Conservation (phyloP, 2,329 filamentous ascomycete species). For the Colletotrichum falcatum region DNA sequence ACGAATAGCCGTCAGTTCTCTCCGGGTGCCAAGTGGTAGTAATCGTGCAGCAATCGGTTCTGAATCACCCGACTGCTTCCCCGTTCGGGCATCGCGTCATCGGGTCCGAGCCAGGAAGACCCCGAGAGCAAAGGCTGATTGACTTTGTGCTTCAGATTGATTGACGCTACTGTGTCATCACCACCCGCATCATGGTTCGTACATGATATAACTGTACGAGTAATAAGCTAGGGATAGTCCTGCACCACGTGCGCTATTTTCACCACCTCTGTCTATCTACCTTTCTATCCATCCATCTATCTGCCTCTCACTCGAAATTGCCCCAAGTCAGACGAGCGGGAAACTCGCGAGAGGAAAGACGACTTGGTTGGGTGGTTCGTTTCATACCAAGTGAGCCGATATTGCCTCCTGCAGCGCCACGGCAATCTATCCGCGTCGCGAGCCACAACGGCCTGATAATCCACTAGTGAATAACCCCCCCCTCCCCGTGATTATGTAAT, state of each 20-base stretch:
- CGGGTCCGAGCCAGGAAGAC: neutral
- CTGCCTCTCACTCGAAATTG: constrained; percentile 5
- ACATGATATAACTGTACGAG: neutral
- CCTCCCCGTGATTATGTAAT: neutral
- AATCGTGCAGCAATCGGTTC: neutral
- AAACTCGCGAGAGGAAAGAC: constrained; percentile 1
- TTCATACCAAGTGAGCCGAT: neutral
- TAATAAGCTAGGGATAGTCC: constrained; percentile 18
- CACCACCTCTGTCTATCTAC: neutral
- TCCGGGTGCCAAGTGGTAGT: too few species aligned
- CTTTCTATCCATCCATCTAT: neutral
- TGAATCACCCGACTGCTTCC: neutral
- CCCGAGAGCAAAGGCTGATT: neutral
- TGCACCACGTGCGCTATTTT: neutral
- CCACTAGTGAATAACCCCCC: neutral
- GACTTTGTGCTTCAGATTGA: constrained; percentile 28
- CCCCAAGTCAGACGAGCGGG: constrained; percentile 16
- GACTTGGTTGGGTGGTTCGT: neutral
- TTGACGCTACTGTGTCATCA: neutral
- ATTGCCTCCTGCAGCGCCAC: neutral
- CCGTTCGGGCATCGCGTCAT: neutral
- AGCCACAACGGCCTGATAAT: neutral
- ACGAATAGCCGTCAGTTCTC: too few species aligned
- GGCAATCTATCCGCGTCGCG: neutral
- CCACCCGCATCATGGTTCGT: neutral